Evolutionary conservation across 208 protist genomes (phyloP), one percentile per base, ranked within the genome.

Genomic region (Wallacemonas collosoma): DNA sequence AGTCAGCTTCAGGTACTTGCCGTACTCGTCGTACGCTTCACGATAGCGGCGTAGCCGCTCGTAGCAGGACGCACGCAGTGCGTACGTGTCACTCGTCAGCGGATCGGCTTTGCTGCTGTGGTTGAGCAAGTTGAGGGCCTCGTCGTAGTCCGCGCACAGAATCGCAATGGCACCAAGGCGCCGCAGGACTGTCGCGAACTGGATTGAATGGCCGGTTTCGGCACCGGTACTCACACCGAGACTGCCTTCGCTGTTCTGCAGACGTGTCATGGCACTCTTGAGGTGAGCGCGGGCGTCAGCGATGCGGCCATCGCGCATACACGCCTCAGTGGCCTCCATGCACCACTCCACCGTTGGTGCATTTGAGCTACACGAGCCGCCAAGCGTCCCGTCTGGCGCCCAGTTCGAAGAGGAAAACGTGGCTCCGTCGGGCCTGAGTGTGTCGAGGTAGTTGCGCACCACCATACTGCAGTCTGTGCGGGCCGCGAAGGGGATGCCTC

Each of bases 1-100:
- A 38, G 51, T 80, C 45, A 97, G 76, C 68, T 83, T 89, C 56
- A 97, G 78, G 78, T 95, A 95, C 76, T 97, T 95, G 54, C 84
- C 77, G 70, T 91, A 95, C 77, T 97, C 89, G 38, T 84, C 82
- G 66, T 85, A 93, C 17, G 92, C 92, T 53, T 74, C 67, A 1
- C 62, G 55, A 44, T 79, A 75, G 54, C 77, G 75, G 12, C 68
- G 68, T 40, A 95, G 69, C 17, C 81, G 66, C 79, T 94, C 92
- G n/a, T 85, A 86, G 75, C 92, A 97, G 15, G 84, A 75, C 35
- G 84, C 92, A 61, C 92, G 87, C 51, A 94, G 71, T 43, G 82
- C 80, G 71, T 95, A 97, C 53, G 74, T 84, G 26, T 87, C 80
- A 17, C 87, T 68, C n/a, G 71, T 77, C 8, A 94, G 75, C 2